Percentiles rank a stretch among this genome's conserved stretches.
These are phyloP conservation scores for Solanum rostratum DNA, from an alignment of 257 asterid species.

Conservation along the genomic window DNA sequence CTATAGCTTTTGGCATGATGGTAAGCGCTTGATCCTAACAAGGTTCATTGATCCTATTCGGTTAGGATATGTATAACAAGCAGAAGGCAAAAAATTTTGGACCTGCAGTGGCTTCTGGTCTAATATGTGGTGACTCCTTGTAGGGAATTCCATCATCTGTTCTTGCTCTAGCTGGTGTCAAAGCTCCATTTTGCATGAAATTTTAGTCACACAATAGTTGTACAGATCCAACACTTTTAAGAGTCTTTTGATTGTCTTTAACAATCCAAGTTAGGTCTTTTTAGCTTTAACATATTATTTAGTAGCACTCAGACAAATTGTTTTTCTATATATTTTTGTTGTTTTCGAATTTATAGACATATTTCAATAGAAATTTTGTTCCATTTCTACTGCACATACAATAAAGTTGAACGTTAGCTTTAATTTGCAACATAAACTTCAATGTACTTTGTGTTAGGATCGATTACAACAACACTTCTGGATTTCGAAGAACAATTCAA, in stretches of 20 bases:
- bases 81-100: slow-evolving; percentile 21
- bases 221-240: not conserved
- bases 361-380: no score
- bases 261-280: not conserved
- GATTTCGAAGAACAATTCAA: no score
- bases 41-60: slow-evolving; percentile 43
- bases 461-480: no score
- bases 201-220: not conserved
- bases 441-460: no score
- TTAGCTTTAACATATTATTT: not conserved
- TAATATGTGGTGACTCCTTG: slow-evolving; percentile 67
- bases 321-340: no score
- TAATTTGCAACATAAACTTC: no score
- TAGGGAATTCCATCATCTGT: slow-evolving; percentile 71
- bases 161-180: slow-evolving; percentile 34
- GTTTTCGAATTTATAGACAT: no score
- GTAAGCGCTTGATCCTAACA: no score
- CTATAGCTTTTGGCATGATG: no score
- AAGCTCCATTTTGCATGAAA: slow-evolving; percentile 63
- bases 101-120: slow-evolving; percentile 66
- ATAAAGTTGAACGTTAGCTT: no score
- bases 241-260: not conserved
- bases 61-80: slow-evolving; percentile 28
- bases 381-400: no score
- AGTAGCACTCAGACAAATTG: no score